Evolutionary conservation across 208 protist genomes (phyloP).

Genomic region (Leishmania turanica): DNA sequence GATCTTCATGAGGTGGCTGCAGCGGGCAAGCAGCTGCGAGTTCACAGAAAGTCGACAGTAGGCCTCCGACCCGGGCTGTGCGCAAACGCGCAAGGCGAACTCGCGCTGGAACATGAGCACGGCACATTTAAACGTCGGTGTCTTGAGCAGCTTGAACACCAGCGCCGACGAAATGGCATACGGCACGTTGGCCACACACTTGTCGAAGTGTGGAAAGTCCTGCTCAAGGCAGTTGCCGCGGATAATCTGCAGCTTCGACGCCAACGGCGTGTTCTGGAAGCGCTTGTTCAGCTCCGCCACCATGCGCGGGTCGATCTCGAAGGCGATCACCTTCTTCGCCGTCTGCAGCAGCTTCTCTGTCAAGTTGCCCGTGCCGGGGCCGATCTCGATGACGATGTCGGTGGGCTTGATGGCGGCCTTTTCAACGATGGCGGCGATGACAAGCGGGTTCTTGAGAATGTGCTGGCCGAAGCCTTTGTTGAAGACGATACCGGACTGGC

Average conservation of each 20-base stretch:
- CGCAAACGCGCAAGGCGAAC: slow-evolving; percentile 98
- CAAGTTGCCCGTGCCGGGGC: slow-evolving; percentile 99
- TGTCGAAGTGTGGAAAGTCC: slow-evolving; percentile 99
- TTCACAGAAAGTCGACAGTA: slow-evolving; percentile 99
- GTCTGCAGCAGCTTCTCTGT: slow-evolving; percentile 98
- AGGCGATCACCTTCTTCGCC: slow-evolving; percentile 98
- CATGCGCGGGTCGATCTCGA: slow-evolving; percentile 99
- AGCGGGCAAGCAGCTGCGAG: slow-evolving; percentile 97
- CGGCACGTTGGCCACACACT: slow-evolving; percentile 99
- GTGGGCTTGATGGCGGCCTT: slow-evolving; percentile 97
- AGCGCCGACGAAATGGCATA: slow-evolving; percentile 99
- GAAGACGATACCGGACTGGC: slow-evolving; percentile 93
- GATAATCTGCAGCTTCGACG: slow-evolving; percentile 97
- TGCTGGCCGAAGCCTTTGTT: slow-evolving; percentile 99
- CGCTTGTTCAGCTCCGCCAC: slow-evolving; percentile 99
- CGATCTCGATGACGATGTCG: slow-evolving; percentile 99
- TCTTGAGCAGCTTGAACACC: slow-evolving; percentile 99
- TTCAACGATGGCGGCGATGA: slow-evolving; percentile 97
- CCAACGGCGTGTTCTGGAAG: slow-evolving; percentile 92
- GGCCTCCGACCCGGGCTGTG: slow-evolving; percentile 96
- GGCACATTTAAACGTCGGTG: slow-evolving; percentile 94
- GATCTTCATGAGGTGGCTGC: slow-evolving; percentile 99
- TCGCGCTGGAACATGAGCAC: slow-evolving; percentile 99
- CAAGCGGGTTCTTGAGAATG: slow-evolving; percentile 98
- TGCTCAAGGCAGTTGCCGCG: slow-evolving; percentile 98